phyloP scores from a whole-genome alignment of 768 basidiomycete genomes.

The Mycena galopus region DNA sequence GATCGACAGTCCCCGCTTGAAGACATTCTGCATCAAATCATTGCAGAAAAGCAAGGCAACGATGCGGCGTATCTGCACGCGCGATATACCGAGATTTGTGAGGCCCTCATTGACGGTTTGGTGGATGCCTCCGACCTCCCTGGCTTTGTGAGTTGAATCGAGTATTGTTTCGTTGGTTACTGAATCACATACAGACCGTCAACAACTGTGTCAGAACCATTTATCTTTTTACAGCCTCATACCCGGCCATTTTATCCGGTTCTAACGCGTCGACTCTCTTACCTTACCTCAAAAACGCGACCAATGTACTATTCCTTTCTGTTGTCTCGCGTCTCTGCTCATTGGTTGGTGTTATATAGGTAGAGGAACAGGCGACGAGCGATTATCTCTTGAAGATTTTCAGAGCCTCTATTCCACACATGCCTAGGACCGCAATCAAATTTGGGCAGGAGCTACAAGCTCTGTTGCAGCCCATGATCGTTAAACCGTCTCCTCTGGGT shows the following conservation, averaged over 20 bases:
- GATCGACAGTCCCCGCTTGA: conserved; percentile 89
- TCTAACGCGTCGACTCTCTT: conserved; percentile 87
- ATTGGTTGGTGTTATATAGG: conserved; percentile 53
- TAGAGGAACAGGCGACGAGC: conserved; percentile 85
- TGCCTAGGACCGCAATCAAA: conserved; percentile 91
- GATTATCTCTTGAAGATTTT: conserved; percentile 94
- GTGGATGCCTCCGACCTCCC: conserved; percentile 88
- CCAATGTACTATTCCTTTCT: conserved; percentile 64
- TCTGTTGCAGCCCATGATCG: conserved; percentile 90
- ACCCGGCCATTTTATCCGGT: conserved; percentile 87
- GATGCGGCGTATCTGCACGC: conserved; percentile 68
- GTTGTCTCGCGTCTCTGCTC: background rate
- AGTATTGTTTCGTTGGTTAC: background rate
- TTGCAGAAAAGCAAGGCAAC: conserved; percentile 74
- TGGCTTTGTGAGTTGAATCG: conserved; percentile 70
- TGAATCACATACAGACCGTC: conserved; percentile 66
- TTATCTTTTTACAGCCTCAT: conserved; percentile 83
- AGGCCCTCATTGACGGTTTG: conserved; percentile 86
- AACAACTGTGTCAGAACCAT: conserved; percentile 89
- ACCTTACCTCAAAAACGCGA: conserved; percentile 90
- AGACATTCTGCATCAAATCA: conserved; percentile 86
- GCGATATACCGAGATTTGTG: conserved; percentile 87
- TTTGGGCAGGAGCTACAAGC: conserved; percentile 90
- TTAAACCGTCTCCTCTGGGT: conserved; percentile 80
- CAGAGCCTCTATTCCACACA: conserved; percentile 83